A percentile compares a stretch with the other conserved stretches of the same genome.
Evolutionary conservation across 257 asterid species (phyloP).

Genomic region (Paraleonurus japonicus): DNA sequence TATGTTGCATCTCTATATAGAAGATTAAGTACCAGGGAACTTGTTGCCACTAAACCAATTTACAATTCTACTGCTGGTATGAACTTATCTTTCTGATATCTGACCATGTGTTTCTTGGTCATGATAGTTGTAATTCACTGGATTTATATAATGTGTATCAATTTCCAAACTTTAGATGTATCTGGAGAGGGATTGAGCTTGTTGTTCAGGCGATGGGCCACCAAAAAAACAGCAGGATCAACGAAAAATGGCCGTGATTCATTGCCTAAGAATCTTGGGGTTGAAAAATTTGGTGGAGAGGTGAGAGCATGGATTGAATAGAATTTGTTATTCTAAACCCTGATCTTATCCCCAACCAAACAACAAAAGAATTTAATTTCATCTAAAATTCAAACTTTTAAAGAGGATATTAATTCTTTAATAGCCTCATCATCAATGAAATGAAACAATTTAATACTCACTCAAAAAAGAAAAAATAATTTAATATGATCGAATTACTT

Average conservation of each 20-base stretch:
- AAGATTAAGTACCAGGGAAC: slow-evolving; percentile 62
- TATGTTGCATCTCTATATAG: slow-evolving; percentile 39
- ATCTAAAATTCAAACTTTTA: too few species aligned
- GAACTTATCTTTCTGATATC: slow-evolving; percentile 2
- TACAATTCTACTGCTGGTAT: slow-evolving; percentile 61
- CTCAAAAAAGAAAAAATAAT: too few species aligned
- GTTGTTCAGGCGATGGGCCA: slow-evolving; percentile 86
- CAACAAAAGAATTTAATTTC: too few species aligned
- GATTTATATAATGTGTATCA: neutral
- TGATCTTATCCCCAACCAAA: too few species aligned
- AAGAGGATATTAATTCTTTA: too few species aligned
- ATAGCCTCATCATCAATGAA: too few species aligned
- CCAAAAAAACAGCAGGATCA: slow-evolving; percentile 89
- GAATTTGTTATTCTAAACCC: slow-evolving; percentile 11
- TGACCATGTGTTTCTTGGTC: neutral
- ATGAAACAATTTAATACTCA: too few species aligned
- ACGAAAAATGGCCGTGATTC: slow-evolving; percentile 95
- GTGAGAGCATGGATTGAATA: slow-evolving; percentile 38
- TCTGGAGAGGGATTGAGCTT: slow-evolving; percentile 80
- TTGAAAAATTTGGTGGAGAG: slow-evolving; percentile 97
- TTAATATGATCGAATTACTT: too few species aligned
- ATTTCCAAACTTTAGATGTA: slow-evolving; percentile 39
- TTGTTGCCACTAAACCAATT: slow-evolving; percentile 45
- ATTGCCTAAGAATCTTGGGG: slow-evolving; percentile 82
- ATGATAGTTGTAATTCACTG: neutral